Base-by-base conservation (phyloP, 495 filamentous ascomycete genomes). In the Penicillium canariense region DNA sequence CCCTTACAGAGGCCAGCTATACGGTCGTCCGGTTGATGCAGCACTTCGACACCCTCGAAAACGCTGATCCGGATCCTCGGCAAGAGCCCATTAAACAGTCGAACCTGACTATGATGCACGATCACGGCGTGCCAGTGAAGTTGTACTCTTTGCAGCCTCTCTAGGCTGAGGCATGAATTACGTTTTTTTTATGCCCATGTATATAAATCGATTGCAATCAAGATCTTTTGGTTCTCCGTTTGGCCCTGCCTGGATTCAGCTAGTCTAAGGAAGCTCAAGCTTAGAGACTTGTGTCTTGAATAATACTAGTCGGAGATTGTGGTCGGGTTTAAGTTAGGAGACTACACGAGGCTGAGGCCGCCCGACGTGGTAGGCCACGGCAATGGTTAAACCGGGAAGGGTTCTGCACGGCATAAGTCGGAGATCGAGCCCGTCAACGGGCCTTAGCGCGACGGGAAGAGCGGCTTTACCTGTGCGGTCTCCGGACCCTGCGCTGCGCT, bases 1-100 rank as follows among this genome's bases (percentile, higher is more conserved):
- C 90, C n/a, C 78, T 95, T 20, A 90, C 89, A 1, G 89, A 93
- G 76, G 89, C 89, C 47, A 82, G 78, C 12, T 94, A 90, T 60
- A 86, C 87, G 4, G 77, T 89, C 10, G 84, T 87, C 11, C 70
- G 85, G 31, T 63, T 95, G 20, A 75, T 92, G 68, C 90, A 93
- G 72, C 74, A 74, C 32, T 94, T 84, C 62, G 81, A 84, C 36
- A 61, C 55, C 0, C 34, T 78, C 3, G 70, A 74, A 26, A 75
- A 71, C 44, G 72, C 66, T 6, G 70, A 74, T 49, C 71, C 70
- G 0, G 53, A 56, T 36, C 28, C 66, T 17, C 45, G 59, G 15
- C 26, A 57, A 7, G 59, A 68, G 28, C 74, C 74, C 10, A 32
- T 65, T 0, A 70, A 73, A 26, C 50, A 57, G 20, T 68, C 69